Evolutionary conservation across 768 basidiomycete species (phyloP).

Genomic region (Fistulinella prunicolor): DNA sequence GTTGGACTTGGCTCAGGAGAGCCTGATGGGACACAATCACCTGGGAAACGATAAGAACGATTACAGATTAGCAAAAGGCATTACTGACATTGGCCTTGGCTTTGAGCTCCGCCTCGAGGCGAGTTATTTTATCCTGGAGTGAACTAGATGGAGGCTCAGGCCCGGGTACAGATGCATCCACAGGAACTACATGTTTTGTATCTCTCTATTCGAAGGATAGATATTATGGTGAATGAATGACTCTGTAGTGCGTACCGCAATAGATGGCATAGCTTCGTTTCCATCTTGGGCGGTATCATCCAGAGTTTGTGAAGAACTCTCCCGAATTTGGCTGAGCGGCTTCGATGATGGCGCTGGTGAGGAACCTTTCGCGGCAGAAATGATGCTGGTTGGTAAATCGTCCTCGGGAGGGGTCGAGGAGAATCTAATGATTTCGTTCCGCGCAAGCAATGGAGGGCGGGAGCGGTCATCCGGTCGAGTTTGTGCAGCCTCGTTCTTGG

Average conservation of each 20-base stretch:
- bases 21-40: slow-evolving; percentile 52
- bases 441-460: slow-evolving; percentile 17
- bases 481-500: slow-evolving; percentile 12
- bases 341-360: slow-evolving; percentile 3
- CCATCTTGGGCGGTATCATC: background rate
- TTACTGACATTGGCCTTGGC: slow-evolving; percentile 38
- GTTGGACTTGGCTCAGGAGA: slow-evolving; percentile 52
- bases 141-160: background rate
- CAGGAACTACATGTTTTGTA: background rate
- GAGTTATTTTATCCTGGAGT: slow-evolving; percentile 31
- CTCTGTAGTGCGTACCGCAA: slow-evolving; percentile 11
- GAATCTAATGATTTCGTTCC: slow-evolving; percentile 29
- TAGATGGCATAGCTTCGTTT: slow-evolving; percentile 7
- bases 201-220: slow-evolving; percentile 12
- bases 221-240: background rate
- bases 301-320: background rate
- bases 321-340: background rate
- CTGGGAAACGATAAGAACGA: slow-evolving; percentile 27
- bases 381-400: background rate
- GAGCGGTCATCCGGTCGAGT: slow-evolving; percentile 8
- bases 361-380: background rate
- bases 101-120: slow-evolving; percentile 44
- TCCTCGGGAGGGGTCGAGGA: slow-evolving; percentile 17
- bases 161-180: background rate
- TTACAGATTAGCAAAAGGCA: background rate